These are phyloP conservation scores for Acer campestre DNA, from an alignment of 345 rosid species.

Conservation along the genomic window DNA sequence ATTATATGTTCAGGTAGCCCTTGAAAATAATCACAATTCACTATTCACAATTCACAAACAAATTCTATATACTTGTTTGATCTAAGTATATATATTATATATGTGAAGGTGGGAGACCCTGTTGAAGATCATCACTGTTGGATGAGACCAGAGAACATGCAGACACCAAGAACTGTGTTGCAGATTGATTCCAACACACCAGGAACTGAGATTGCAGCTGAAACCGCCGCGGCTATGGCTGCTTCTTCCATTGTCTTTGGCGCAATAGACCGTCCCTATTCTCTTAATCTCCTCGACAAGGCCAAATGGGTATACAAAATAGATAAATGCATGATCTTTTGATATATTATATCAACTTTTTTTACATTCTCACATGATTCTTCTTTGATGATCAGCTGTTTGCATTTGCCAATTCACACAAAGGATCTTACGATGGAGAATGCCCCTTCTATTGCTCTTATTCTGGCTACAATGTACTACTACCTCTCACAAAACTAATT, in stretches of 20 bases:
- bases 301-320: constrained; percentile 54
- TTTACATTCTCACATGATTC: no score
- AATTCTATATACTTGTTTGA: no score
- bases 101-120: constrained; percentile 75
- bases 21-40: no score
- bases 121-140: constrained; percentile 79
- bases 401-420: constrained; percentile 59
- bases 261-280: constrained; percentile 41
- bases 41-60: no score
- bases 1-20: constrained; percentile 65
- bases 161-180: constrained; percentile 68
- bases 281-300: constrained; percentile 78
- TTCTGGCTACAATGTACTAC: constrained; percentile 78
- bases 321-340: not conserved
- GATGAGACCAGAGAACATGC: constrained; percentile 81
- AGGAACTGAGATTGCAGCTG: constrained; percentile 86
- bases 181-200: constrained; percentile 49
- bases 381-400: constrained; percentile 50
- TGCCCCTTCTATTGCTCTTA: constrained; percentile 95
- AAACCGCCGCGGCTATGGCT: constrained; percentile 83
- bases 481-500: no score
- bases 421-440: constrained; percentile 87
- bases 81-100: no score
- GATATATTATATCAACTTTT: not conserved
- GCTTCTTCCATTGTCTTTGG: constrained; percentile 77